A percentile compares a stretch with the other conserved stretches of the same genome.
Conservation (phyloP, 805 yeast genomes). For the Lipomyces lipofer region DNA sequence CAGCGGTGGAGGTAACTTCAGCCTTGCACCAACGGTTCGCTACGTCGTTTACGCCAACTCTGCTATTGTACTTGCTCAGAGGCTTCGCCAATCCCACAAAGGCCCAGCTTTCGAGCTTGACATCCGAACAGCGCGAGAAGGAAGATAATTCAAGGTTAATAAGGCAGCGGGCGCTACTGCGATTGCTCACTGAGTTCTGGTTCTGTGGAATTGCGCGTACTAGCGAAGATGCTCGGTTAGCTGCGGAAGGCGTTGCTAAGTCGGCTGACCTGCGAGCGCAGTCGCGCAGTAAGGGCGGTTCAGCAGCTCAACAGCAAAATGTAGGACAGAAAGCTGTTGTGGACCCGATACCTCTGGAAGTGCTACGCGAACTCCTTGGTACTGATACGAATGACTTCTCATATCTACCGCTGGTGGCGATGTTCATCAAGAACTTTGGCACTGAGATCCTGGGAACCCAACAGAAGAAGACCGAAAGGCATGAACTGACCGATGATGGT, state of each 20-base stretch:
- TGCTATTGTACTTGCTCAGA: constrained; percentile 30
- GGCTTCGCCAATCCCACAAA: constrained; percentile 33
- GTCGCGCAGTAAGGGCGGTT: constrained; percentile 1
- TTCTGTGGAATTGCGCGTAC: constrained; percentile 57
- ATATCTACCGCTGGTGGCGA: constrained; percentile 31
- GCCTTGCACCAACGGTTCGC: constrained; percentile 77
- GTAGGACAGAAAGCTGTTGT: constrained; percentile 9
- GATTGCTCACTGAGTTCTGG: constrained; percentile 59
- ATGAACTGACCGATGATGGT: not conserved
- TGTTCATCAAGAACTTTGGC: constrained; percentile 59
- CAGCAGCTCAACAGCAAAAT: constrained; percentile 27
- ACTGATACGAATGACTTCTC: constrained; percentile 27
- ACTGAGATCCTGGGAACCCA: constrained; percentile 54
- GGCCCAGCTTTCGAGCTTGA: constrained; percentile 27
- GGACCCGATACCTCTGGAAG: constrained; percentile 46
- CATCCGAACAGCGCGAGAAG: constrained; percentile 42
- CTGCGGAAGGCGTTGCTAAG: constrained; percentile 20
- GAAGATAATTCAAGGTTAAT: constrained; percentile 47
- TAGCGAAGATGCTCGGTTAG: constrained; percentile 45
- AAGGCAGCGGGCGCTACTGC: constrained; percentile 50
- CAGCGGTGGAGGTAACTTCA: constrained; percentile 67
- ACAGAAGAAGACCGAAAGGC: constrained; percentile 1
- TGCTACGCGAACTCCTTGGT: constrained; percentile 48
- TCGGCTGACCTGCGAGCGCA: not conserved
- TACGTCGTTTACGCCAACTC: constrained; percentile 47